A percentile compares a stretch with the other conserved stretches of the same genome.
These are phyloP conservation scores for Didymosphaeria variabile DNA, from an alignment of 2,329 filamentous ascomycete species.

Conservation along the genomic window DNA sequence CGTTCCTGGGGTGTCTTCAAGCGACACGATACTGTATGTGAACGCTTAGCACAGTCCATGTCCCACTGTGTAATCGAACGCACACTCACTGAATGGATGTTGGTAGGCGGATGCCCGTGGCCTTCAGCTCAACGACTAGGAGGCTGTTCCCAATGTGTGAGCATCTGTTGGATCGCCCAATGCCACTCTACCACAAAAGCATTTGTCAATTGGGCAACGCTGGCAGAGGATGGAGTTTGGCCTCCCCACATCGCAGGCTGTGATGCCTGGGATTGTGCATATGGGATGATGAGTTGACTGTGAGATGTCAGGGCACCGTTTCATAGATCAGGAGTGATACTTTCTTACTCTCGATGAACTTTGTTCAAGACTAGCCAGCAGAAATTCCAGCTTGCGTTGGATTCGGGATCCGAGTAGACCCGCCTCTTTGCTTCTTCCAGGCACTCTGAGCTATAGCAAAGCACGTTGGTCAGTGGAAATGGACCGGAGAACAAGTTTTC, in stretches of 20 bases:
- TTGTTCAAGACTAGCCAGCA: constrained; percentile 76
- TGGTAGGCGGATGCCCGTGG: not conserved
- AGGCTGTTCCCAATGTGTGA: constrained; percentile 72
- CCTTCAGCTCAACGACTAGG: constrained; percentile 50
- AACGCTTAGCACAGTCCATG: not conserved
- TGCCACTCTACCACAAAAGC: constrained; percentile 75
- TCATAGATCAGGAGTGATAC: no score
- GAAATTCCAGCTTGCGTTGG: constrained; percentile 77
- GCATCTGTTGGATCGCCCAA: constrained; percentile 69
- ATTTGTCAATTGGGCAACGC: constrained; percentile 66
- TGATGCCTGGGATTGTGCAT: constrained; percentile 68
- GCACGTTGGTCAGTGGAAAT: not conserved
- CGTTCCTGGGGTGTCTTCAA: no score
- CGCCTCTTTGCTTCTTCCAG: constrained; percentile 71
- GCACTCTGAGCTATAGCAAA: constrained; percentile 62
- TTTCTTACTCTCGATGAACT: constrained; percentile 69
- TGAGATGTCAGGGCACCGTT: constrained; percentile 19
- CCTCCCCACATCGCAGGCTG: constrained; percentile 76
- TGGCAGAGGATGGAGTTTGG: constrained; percentile 62
- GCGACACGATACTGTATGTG: no score
- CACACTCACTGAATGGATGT: no score
- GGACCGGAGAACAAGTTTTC: not conserved
- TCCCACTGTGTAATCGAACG: not conserved
- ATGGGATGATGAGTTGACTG: constrained; percentile 69
- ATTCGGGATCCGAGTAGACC: constrained; percentile 70